Base-by-base conservation (phyloP, 108 stramenopile genomes). In the Chaetoceros muelleri region DNA sequence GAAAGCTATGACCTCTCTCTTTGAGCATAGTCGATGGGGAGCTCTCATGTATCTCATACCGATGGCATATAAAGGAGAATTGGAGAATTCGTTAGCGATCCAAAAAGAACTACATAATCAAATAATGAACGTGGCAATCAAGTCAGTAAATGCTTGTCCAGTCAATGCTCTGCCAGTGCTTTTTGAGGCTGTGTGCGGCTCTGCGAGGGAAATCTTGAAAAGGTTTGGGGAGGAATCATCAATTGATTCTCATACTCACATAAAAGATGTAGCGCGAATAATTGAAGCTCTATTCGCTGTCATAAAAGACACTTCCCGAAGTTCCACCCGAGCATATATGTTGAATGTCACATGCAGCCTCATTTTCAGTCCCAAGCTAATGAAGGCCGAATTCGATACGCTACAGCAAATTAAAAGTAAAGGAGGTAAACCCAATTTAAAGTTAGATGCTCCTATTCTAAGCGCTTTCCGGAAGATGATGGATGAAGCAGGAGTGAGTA, bases 271-370 rank as follows among this genome's bases (percentile, higher is more conserved):
- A 0, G 19, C 62, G 31, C 53, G 55, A n/a, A 72, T 81, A 20
- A 74, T 78, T 20, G 61, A 63, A n/a, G 53, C 72, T 18, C 69
- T 91, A 18, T 68, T 87, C 24, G 70, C 70, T 7, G 60, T 82
- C 20, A 73, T 91, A 64, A 44, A 71, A 29, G 76, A 78, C 10
- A 62, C 56, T 8, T 66, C 64, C 24, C 30, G 57, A 13, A 72
- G 75, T 40, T 58, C 76, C 13, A 69, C 60, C 18, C 67, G 71
- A 57, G 52, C 52, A 31, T 74, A 85, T 50, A 85, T 87, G 85
- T 64, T 92, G n/a, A 74, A 87, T 60, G 73, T 64, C 26, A 67
- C 79, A 21, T 92, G 85, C 46, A 61, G 70, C 17, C 57, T 92
- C 0, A 56, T 87, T 13, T 92, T 92, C 58, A 65, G 70, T 17